Percentiles rank a stretch among this genome's conserved stretches.
These are phyloP conservation scores for Mycosarcoma mackinlayi DNA, from an alignment of 1,284 basidiomycete species.

Conservation along the genomic window DNA sequence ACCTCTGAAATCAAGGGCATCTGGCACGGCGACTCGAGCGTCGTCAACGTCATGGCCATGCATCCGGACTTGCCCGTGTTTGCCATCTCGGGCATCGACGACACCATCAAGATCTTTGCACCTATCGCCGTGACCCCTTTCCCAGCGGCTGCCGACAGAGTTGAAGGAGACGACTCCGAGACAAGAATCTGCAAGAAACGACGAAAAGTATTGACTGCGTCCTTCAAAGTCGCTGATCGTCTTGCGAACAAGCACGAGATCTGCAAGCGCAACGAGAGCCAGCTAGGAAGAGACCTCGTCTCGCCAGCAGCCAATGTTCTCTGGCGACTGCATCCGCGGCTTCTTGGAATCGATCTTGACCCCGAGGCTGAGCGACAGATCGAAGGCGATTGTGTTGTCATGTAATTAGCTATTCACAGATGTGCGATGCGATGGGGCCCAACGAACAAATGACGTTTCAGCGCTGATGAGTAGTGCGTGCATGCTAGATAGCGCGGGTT, in stretches of 20 bases:
- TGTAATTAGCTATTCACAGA: too few species aligned
- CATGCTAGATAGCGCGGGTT: too few species aligned
- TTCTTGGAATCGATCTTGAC: constrained; percentile 5
- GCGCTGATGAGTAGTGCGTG: too few species aligned
- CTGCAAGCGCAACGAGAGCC: constrained; percentile 8
- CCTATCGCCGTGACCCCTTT: constrained; percentile 69
- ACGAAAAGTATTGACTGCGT: not conserved
- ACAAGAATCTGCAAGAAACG: constrained; percentile 2
- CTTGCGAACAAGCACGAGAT: constrained; percentile 28
- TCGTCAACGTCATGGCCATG: constrained; percentile 83
- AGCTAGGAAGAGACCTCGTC: not conserved
- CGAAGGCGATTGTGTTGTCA: constrained; percentile 7
- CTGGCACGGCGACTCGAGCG: constrained; percentile 49
- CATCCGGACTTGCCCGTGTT: constrained; percentile 83
- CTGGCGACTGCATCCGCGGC: constrained; percentile 15
- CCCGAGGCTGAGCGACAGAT: not conserved
- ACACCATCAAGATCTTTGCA: constrained; percentile 85
- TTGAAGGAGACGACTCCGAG: not conserved
- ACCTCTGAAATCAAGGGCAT: constrained; percentile 46
- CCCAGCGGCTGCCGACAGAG: not conserved
- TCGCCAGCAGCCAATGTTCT: not conserved
- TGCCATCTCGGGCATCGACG: constrained; percentile 88
- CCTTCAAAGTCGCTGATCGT: constrained; percentile 16
- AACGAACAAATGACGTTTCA: too few species aligned
- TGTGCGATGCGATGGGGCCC: too few species aligned